Percentiles rank a stretch among this genome's conserved stretches.
phyloP scores from a whole-genome alignment of 805 yeast genomes.

The Ogataea henricii region DNA sequence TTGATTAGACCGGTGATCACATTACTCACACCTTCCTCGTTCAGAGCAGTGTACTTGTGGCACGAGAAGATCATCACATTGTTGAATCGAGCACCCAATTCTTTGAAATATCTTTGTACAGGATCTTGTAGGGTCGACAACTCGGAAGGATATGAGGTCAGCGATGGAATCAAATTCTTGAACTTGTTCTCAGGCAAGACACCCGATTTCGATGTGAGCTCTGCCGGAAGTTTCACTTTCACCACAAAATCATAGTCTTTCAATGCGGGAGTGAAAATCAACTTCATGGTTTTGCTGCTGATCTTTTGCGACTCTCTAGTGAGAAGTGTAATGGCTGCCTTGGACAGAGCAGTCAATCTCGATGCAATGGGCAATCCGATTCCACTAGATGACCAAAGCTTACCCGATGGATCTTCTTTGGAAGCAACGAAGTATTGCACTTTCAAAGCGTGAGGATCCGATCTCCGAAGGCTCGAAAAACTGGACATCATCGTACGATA shows the following conservation, averaged over 20 bases:
- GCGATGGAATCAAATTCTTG: constrained; percentile 54
- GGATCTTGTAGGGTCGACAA: constrained; percentile 51
- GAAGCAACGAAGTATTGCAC: constrained; percentile 84
- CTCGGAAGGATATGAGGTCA: constrained; percentile 44
- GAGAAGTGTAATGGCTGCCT: constrained; percentile 65
- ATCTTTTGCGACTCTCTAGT: constrained; percentile 36
- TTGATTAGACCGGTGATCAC: constrained; percentile 81
- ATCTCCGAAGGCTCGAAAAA: constrained; percentile 67
- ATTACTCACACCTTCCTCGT: constrained; percentile 49
- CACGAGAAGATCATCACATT: constrained; percentile 72
- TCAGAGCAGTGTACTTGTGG: constrained; percentile 53
- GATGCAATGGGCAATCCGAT: constrained; percentile 74
- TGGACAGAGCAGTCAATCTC: constrained; percentile 83
- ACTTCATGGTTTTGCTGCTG: constrained; percentile 43
- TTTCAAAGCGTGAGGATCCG: constrained; percentile 79
- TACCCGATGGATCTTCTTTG: constrained; percentile 83
- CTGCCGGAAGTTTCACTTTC: constrained; percentile 45
- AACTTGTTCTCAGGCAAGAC: constrained; percentile 53
- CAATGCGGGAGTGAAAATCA: constrained; percentile 78
- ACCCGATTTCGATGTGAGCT: constrained; percentile 54
- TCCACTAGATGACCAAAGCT: constrained; percentile 57
- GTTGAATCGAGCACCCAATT: constrained; percentile 62
- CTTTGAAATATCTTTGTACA: constrained; percentile 56
- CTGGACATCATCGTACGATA: constrained; percentile 63
- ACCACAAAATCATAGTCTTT: constrained; percentile 84